Evolutionary conservation across 2,329 filamentous ascomycete species (phyloP), one percentile per base, ranked within the genome.

Genomic region (Nemania serpens): DNA sequence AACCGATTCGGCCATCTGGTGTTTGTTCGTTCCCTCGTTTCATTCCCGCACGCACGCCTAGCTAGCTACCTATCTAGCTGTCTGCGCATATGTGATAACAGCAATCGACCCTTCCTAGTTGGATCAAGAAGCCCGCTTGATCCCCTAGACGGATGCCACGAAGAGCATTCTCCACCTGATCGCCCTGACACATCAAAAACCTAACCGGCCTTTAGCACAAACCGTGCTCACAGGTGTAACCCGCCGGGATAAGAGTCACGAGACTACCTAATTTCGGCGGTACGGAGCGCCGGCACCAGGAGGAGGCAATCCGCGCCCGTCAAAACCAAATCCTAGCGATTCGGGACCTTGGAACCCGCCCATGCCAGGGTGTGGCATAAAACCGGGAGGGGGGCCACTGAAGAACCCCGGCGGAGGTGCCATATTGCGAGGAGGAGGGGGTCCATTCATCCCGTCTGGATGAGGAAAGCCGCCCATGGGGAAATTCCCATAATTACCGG

Each of bases 401-500:
- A 81, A 85, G 69, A 86, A 85, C 11, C 83, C 84, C 1, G 85
- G 86, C 5, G 86, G 86, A 25, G 84, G 84, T 41, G 78, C 79
- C 62, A 80, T 80, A 62, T 78, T 74, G 25, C 77, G 73, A n/a
- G 73, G 73, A 17, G 73, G 73, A 25, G 73, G 74, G 5, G 70
- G 73, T 5, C 71, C 74, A 15, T 76, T 77, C 76, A 85, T 81
- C 70, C 77, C 82, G n/a, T 84, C 81, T 10, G 79, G 81, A 15
- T 80, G 81, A 62, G 81, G 80, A 15, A 74, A 75, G 13, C 77
- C 81, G 36, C 74, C 76, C 74, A 86, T 78, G 13, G 84, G 81
- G 64, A 88, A 88, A 71, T 83, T 86, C n/a, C 84, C 84, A 18
- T 84, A 84, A 68, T 84, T 86, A 63, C 81, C 82, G 54, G 82